Evolutionary conservation across 78 protist genomes (phyloP), one percentile per base, ranked within the genome.

Genomic region (Cyanophora paradoxa): DNA sequence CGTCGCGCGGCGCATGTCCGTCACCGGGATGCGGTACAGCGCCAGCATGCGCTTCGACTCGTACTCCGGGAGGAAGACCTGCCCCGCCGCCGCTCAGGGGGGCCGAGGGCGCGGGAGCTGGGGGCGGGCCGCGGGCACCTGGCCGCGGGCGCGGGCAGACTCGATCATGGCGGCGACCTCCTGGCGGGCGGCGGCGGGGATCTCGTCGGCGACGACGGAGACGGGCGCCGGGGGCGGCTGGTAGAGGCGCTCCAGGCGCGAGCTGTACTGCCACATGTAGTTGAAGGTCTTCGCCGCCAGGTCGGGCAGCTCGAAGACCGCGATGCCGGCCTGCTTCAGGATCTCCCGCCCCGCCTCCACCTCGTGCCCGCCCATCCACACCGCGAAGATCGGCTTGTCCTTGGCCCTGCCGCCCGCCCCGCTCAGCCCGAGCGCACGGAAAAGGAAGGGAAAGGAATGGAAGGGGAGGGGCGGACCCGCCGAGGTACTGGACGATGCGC

Each of bases 351-450:
- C 77, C 48, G 40, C 68, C 56, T 28, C 48, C 41, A 78, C 66
- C 14, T 44, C 34, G n/a, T n/a, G 11, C 33, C 83, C 83, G 22
- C 83, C 83, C 76, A 78, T 69, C 62, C 33, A 78, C n/a, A 70
- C 68, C 24, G 46, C 63, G n/a, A n/a, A n/a, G n/a, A n/a, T n/a
- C n/a, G n/a, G n/a, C n/a, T n/a, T n/a, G n/a, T n/a, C n/a, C n/a
- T n/a, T n/a, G n/a, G n/a, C n/a, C n/a, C n/a, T n/a, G n/a, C n/a
- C n/a, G n/a, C n/a, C n/a, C n/a, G n/a, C n/a, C n/a, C n/a, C n/a
- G n/a, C n/a, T n/a, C n/a, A n/a, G n/a, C n/a, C n/a, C n/a, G n/a
- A n/a, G n/a, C n/a, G n/a, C n/a, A n/a, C n/a, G n/a, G n/a, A n/a
- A n/a, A n/a, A n/a, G n/a, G n/a, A n/a, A n/a, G n/a, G n/a, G n/a